These are phyloP conservation scores for Rhizopogon vinicolor DNA, from an alignment of 768 basidiomycete species.

Conservation along the genomic window DNA sequence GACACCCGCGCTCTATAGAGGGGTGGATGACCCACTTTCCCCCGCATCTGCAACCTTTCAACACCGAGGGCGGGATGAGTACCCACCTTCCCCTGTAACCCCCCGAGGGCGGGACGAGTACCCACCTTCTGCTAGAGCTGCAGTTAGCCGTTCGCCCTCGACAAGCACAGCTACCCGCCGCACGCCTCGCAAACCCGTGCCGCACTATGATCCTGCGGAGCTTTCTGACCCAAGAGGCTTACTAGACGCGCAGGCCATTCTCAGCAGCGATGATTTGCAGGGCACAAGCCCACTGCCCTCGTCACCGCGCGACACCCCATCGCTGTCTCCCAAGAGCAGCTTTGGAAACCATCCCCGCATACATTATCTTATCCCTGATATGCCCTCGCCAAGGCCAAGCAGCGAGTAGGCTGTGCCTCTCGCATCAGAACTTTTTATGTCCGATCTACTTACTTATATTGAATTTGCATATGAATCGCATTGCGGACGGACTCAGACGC, in stretches of 20 bases:
- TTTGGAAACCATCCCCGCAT: conserved; percentile 42
- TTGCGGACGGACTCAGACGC: background rate
- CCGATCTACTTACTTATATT: background rate
- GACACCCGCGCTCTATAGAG: conserved; percentile 9
- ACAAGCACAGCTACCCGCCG: conserved; percentile 24
- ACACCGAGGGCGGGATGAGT: conserved; percentile 22
- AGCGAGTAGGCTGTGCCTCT: conserved; percentile 16
- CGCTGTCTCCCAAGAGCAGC: conserved; percentile 37
- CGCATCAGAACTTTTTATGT: background rate
- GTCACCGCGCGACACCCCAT: conserved; percentile 5
- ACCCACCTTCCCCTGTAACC: conserved; percentile 18
- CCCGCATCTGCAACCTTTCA: conserved; percentile 16
- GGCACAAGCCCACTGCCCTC: conserved; percentile 7
- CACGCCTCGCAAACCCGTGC: conserved; percentile 52
- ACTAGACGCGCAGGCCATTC: conserved; percentile 16
- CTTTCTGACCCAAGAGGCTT: conserved; percentile 11
- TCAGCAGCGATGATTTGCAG: conserved; percentile 21
- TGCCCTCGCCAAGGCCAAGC: conserved; percentile 36
- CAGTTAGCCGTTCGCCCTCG: conserved; percentile 23
- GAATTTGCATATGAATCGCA: background rate
- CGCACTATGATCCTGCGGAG: conserved; percentile 38
- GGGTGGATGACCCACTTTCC: background rate
- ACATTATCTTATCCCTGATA: conserved; percentile 59
- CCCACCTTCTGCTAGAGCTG: conserved; percentile 14
- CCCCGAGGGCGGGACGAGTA: conserved; percentile 23